Conservation (phyloP, 768 basidiomycete species). For the Amanita inopinata region DNA sequence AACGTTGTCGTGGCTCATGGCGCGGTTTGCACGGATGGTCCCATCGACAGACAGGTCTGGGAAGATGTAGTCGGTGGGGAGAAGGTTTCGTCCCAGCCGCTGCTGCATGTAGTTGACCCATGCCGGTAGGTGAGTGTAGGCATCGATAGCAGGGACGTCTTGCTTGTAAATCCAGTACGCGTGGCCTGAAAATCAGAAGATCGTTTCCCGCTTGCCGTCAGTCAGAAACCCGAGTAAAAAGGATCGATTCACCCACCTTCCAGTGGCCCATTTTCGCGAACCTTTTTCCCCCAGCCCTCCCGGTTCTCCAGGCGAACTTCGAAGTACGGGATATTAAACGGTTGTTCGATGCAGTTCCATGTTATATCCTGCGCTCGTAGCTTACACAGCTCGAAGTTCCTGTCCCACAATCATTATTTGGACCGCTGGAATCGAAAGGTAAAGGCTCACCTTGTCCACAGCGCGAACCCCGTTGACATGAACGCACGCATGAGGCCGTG, state of each 20-base stretch:
- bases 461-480: background rate
- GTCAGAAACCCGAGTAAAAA: background rate
- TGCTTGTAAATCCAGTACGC: slow-evolving; percentile 26
- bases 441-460: slow-evolving; percentile 4
- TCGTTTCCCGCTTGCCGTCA: background rate
- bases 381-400: slow-evolving; percentile 1
- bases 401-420: background rate
- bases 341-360: slow-evolving; percentile 5
- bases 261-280: slow-evolving; percentile 11
- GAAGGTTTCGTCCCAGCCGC: slow-evolving; percentile 11
- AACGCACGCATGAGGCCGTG: too few species aligned
- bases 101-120: slow-evolving; percentile 12
- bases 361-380: background rate
- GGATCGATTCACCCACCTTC: background rate
- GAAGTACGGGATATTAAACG: slow-evolving; percentile 13
- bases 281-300: slow-evolving; percentile 22
- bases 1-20: slow-evolving; percentile 17
- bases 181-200: slow-evolving; percentile 8
- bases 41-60: slow-evolving; percentile 11
- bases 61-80: slow-evolving; percentile 22
- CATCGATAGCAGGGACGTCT: slow-evolving; percentile 20
- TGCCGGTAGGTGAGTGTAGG: slow-evolving; percentile 17
- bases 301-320: slow-evolving; percentile 13
- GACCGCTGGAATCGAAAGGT: background rate
- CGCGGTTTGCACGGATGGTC: slow-evolving; percentile 17